Evolutionary conservation across 768 basidiomycete genomes (phyloP).

Genomic region (Leccinum rimulosum): DNA sequence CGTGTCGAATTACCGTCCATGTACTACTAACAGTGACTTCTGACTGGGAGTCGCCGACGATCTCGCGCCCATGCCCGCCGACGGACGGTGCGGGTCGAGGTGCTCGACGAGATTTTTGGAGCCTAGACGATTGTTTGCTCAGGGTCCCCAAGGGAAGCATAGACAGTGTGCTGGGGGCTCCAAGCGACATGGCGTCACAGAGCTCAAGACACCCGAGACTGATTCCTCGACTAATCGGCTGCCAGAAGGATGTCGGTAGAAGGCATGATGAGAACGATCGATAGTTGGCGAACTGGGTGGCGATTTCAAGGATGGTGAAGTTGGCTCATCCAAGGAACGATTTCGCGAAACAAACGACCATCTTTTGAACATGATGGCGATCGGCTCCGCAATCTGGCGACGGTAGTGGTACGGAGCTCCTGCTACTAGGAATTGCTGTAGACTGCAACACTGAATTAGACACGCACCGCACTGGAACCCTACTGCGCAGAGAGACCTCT

Average conservation of each 20-base stretch:
- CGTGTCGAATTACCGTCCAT: constrained; percentile 17
- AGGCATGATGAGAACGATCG: neutral
- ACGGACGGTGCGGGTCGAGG: neutral
- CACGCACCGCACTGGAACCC: neutral
- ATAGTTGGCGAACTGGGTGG: constrained; percentile 16
- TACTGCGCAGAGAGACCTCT: neutral
- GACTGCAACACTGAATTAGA: neutral
- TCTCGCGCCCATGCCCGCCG: neutral
- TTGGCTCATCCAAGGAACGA: constrained; percentile 1
- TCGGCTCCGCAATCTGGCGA: neutral
- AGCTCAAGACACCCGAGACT: constrained; percentile 25
- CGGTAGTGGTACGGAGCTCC: neutral
- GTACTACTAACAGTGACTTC: constrained; percentile 2
- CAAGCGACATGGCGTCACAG: constrained; percentile 15
- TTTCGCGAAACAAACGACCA: constrained; percentile 1
- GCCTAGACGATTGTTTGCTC: constrained; percentile 9
- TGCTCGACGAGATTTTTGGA: constrained; percentile 19
- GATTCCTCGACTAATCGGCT: constrained; percentile 29
- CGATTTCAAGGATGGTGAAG: constrained; percentile 11
- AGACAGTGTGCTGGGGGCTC: constrained; percentile 1
- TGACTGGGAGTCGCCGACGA: constrained; percentile 4
- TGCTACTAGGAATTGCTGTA: neutral
- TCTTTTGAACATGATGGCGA: constrained; percentile 19
- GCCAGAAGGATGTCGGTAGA: constrained; percentile 21
- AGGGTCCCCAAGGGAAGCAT: constrained; percentile 3